Evolutionary conservation across 208 protist genomes (phyloP).

Genomic region (Naegleria lovaniensis): DNA sequence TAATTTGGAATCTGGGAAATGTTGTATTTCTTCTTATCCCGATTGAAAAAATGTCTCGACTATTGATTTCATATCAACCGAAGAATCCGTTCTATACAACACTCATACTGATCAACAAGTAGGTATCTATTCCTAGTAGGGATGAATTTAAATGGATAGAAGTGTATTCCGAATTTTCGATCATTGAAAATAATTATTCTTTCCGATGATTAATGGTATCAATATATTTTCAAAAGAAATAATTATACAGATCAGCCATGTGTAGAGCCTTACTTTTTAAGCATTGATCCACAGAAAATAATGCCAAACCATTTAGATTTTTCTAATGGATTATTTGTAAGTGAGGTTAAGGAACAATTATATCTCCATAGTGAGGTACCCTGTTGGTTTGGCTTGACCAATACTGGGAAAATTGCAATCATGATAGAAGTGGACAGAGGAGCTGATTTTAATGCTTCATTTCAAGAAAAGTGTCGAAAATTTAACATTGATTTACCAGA

Average conservation of each 20-base stretch:
- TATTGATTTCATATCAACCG: constrained; percentile 15
- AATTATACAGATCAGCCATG: background rate
- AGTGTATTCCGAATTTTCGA: too few species aligned
- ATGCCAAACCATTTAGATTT: background rate
- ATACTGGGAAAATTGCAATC: background rate
- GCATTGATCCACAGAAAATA: background rate
- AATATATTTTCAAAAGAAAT: too few species aligned
- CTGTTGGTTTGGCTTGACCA: background rate
- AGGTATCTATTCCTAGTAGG: too few species aligned
- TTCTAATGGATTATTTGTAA: background rate
- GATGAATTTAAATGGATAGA: too few species aligned
- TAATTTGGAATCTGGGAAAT: too few species aligned
- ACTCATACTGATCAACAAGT: background rate
- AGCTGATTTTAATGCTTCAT: background rate
- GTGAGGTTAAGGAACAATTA: background rate
- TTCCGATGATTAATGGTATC: too few species aligned
- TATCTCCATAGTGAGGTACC: background rate
- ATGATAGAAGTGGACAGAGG: background rate
- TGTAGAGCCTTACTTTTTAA: background rate
- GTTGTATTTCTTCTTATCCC: too few species aligned
- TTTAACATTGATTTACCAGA: background rate
- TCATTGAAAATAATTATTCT: background rate
- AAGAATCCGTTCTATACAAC: constrained; percentile 3
- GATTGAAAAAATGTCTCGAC: background rate
- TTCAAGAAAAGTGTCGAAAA: background rate